Evolutionary conservation across 352 stramenopile genomes (phyloP), one percentile per base, ranked within the genome.

Genomic region (Pythium grandisporangium): DNA sequence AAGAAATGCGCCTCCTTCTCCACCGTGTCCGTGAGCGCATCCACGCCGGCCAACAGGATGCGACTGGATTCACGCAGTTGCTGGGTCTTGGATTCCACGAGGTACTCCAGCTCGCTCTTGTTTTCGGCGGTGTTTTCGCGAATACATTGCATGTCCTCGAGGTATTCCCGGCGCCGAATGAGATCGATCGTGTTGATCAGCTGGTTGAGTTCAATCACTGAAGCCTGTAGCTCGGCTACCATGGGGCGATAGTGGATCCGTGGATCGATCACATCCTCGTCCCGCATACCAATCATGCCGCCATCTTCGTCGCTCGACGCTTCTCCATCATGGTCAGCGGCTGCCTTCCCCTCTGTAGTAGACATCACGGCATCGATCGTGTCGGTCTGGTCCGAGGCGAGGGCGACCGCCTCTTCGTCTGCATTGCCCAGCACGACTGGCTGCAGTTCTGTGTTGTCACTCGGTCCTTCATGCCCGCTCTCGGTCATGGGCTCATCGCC

Each of bases 161-260:
- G 44, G 40, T 82, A 93, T 33, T 89, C 73, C 10, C 67, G 75
- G 37, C 69, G 61, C 4, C 76, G 69, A 26, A 93, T 86, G 30
- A 93, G 50, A 45, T 93, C 80, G 37, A 93, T 89, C 16, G 80
- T 87, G 55, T 91, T 91, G 44, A 93, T 89, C 11, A 93, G 56
- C 51, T 93, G 77, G 42, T 91, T 75, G 22, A 91, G 58, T 37
- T 91, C 80, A 8, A 78, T 75, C 23, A 86, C 65, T 21, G 77
- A 76, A 1, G 64, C 68, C 47, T 93, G 80, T 2, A 93, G 66
- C 53, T 93, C 80, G 4, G 59, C 38, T 42, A 93, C 81, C 71
- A 93, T 90, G 7, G 81, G 76, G 2, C 67, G 70, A 48, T 93
- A 93, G 58, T 93, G 68, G 41, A 90, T 79, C 24, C 81, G 76